Evolutionary conservation across 2,329 filamentous ascomycete species (phyloP).

Genomic region (Elsinoe arachidis): DNA sequence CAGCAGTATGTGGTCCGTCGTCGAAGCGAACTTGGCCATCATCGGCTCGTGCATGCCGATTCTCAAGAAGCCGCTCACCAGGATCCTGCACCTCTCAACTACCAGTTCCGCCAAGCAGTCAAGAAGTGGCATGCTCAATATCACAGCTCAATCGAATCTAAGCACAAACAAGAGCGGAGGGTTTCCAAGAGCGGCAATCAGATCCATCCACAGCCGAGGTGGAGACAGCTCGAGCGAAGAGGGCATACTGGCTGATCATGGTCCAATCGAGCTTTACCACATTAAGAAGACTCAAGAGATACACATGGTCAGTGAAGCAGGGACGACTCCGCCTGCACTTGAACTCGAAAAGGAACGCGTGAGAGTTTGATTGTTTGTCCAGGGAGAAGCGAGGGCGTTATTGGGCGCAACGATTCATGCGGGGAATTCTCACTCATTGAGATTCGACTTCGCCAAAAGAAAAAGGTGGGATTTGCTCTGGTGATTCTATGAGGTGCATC

Average conservation of each 20-base stretch:
- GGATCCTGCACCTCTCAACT: conserved; percentile 19
- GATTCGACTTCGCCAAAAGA: background rate
- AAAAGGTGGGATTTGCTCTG: background rate
- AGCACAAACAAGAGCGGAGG: conserved; percentile 8
- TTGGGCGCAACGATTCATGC: background rate
- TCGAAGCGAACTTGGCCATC: conserved; percentile 25
- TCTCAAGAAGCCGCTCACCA: conserved; percentile 22
- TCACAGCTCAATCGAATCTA: background rate
- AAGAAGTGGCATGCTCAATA: background rate
- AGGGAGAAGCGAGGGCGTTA: background rate
- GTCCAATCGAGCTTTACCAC: background rate
- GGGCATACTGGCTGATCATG: background rate
- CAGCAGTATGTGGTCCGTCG: conserved; percentile 22
- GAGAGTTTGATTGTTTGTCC: background rate
- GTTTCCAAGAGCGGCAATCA: background rate
- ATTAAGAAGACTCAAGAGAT: conserved; percentile 13
- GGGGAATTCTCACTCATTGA: no score
- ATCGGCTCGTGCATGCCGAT: conserved; percentile 23
- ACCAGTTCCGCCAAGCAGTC: background rate
- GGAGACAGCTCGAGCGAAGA: conserved; percentile 9
- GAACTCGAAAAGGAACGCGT: background rate
- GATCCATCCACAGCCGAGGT: background rate
- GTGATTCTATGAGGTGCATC: background rate
- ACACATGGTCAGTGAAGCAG: conserved; percentile 6
- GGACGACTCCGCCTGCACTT: background rate